These are phyloP conservation scores for Byssoonygena ceratinophila DNA, from an alignment of 2,329 filamentous ascomycete genomes.

Conservation along the genomic window DNA sequence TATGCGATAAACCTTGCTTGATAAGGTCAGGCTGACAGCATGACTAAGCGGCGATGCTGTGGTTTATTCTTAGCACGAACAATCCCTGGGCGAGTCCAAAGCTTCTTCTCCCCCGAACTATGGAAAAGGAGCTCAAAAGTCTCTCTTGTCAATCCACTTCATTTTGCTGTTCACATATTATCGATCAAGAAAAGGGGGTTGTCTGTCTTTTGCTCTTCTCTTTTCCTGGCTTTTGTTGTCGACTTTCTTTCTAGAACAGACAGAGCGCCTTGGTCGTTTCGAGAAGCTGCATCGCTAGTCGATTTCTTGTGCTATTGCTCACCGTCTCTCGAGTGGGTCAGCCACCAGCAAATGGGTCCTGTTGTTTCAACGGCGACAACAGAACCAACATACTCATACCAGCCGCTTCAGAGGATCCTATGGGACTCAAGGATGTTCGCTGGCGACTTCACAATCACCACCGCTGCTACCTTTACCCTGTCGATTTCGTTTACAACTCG, in stretches of 20 bases:
- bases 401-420: background rate
- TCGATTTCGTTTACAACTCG: background rate
- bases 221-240: background rate
- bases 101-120: background rate
- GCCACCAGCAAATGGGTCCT: constrained; percentile 4
- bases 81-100: background rate
- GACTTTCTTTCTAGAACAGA: background rate
- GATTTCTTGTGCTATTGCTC: background rate
- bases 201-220: background rate
- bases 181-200: background rate
- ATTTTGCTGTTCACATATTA: background rate
- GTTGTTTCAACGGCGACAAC: constrained; percentile 6
- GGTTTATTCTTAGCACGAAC: no score
- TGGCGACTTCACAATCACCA: constrained; percentile 2
- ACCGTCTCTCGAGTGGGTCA: background rate
- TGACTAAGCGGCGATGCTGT: background rate
- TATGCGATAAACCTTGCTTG: background rate
- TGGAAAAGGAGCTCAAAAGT: background rate
- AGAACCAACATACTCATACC: background rate
- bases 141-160: background rate
- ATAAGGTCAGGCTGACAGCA: no score
- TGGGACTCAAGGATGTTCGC: constrained; percentile 12
- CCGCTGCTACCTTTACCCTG: background rate
- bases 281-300: background rate
- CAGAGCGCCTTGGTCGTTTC: background rate